Conservation (phyloP, 257 asterid genomes). For the Primulina eburnea region DNA sequence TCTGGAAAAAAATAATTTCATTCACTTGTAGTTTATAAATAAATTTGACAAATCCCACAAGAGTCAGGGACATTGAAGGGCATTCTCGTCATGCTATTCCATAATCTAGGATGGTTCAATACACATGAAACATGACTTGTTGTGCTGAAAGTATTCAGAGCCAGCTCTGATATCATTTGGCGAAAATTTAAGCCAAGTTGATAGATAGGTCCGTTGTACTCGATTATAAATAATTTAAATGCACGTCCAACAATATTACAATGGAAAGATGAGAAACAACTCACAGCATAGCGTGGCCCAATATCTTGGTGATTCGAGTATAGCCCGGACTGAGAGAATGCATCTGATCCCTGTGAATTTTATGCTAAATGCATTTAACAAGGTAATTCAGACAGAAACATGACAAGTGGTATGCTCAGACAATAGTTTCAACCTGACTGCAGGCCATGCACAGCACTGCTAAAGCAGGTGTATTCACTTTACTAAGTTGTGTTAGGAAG, state of each 20-base stretch:
- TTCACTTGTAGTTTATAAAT: neutral
- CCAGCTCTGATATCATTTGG: neutral
- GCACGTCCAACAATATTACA: neutral
- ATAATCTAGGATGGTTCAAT: neutral
- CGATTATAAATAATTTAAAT: no score
- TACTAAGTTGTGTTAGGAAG: constrained; percentile 75
- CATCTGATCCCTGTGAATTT: constrained; percentile 76
- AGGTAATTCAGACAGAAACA: neutral
- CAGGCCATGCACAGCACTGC: constrained; percentile 97
- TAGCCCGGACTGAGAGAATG: constrained; percentile 93
- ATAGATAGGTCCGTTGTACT: neutral
- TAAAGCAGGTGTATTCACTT: constrained; percentile 76
- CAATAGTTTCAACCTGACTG: constrained; percentile 66
- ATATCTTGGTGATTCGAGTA: constrained; percentile 99
- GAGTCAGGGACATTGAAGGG: neutral
- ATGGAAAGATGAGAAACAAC: constrained; percentile 31
- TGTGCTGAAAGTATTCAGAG: neutral
- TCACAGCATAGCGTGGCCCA: constrained; percentile 93
- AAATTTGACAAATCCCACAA: neutral
- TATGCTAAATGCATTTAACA: constrained; percentile 12
- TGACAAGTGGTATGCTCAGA: constrained; percentile 11
- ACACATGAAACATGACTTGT: neutral
- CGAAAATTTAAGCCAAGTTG: neutral
- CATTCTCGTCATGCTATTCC: neutral
- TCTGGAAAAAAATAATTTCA: no score